Base-by-base conservation (phyloP, 768 basidiomycete species). In the Tubosaeta sp. region DNA sequence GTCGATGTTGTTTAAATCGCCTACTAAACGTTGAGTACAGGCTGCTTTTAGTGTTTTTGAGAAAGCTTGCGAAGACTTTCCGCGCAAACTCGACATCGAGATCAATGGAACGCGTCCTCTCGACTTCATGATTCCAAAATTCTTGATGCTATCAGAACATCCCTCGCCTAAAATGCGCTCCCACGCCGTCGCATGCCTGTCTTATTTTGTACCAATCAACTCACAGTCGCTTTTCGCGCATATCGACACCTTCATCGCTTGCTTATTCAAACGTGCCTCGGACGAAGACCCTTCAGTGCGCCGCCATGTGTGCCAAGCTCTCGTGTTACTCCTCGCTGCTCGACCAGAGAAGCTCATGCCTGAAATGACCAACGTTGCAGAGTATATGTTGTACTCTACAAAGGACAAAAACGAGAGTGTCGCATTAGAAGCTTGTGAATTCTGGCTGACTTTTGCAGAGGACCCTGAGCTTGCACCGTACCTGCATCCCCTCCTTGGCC, bases 401-500 rank as follows among this genome's bases (percentile, higher is more conserved):
- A 94, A 94, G 71, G 94, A 97, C 76, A 89, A 90, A 72, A 93
- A 97, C 68, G 94, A 97, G 71, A 87, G 86, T 55, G 95, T 93
- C 47, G 94, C 95, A 3, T 77, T 99, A 44, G 96, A 99, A 73
- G 96, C 96, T 21, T 96, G 94, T 78, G 96, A 99, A 76, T 99
- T 99, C 70, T 99, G 96, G 96, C 77, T 99, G 54, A 96, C 94
- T 1, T 98, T 99, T 64, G 94, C 96, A 14, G 96, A 99, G 67
- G 93, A 97, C 59, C 84, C 84, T 34, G 91, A 93, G 44, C 77
- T 98, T 21, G 84, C 84, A 10, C 81, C 83, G 3, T 90, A 87
- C 65, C 76, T 99, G 24, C 86, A 84, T 53, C 94, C 94, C 2
- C 79, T 94, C 53, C 77, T 99, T 9, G 83, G 77, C n/a, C 90